Conservation (phyloP, 2,329 filamentous ascomycete species). For the Hypoxylon sp. region DNA sequence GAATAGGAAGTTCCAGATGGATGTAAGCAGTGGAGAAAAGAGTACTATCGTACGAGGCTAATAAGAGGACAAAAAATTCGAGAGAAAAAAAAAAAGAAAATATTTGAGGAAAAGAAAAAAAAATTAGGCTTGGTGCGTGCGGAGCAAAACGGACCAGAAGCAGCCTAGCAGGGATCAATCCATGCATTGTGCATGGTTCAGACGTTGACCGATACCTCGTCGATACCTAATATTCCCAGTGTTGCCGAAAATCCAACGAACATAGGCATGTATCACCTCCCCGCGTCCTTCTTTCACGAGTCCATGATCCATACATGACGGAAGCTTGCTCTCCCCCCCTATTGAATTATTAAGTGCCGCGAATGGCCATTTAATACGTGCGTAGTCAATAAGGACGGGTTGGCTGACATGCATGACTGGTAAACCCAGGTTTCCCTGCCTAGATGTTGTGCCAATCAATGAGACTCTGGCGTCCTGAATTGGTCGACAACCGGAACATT, state of each 20-base stretch:
- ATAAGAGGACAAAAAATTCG: slow-evolving; percentile 25
- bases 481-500: slow-evolving; percentile 48
- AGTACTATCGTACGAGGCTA: slow-evolving; percentile 25
- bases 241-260: slow-evolving; percentile 23
- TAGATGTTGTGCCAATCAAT: slow-evolving; percentile 32
- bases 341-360: slow-evolving; percentile 27
- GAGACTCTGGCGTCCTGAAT: slow-evolving; percentile 34
- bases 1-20: slow-evolving; percentile 16
- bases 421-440: slow-evolving; percentile 18
- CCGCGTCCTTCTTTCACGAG: slow-evolving; percentile 19
- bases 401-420: slow-evolving; percentile 40
- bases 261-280: slow-evolving; percentile 13
- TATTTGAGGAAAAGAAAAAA: slow-evolving; percentile 42
- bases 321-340: slow-evolving; percentile 16
- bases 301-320: slow-evolving; percentile 30
- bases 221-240: slow-evolving; percentile 33
- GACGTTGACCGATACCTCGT: slow-evolving; percentile 38
- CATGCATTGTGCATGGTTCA: slow-evolving; percentile 39
- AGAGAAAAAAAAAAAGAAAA: slow-evolving; percentile 34
- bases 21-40: slow-evolving; percentile 25
- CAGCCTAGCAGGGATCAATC: slow-evolving; percentile 34
- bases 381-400: slow-evolving; percentile 25
- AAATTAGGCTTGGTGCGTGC: slow-evolving; percentile 41
- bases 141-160: slow-evolving; percentile 43
- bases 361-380: slow-evolving; percentile 36